Base-by-base conservation (phyloP, 805 yeast species). In the Spathaspora sp. region DNA sequence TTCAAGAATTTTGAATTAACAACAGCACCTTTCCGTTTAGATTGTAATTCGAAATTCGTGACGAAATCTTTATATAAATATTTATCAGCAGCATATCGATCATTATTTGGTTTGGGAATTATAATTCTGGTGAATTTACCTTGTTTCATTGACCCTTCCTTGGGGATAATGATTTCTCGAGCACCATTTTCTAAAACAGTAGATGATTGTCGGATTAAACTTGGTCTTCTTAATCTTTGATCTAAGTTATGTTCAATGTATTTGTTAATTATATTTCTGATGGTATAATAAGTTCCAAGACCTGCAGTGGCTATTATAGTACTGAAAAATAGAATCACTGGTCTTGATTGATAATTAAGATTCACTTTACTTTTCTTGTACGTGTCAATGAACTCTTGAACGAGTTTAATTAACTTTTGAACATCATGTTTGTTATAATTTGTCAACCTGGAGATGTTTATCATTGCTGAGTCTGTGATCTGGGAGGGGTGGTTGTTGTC, bases 1-100 rank as follows among this genome's bases (percentile, higher is more conserved):
- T 82, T 81, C 53, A 89, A 67, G 59, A 90, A 89, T 59, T 79
- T 79, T 23, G 89, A 84, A 61, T 84, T 80, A 51, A 78, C 60
- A 17, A 74, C 54, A 12, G 46, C 46, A 10, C 56, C 54, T 44
- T 52, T 52, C 2, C 38, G 8, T 20, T 20, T 42, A 32, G 44
- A 39, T 47, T 53, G 56, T 20, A 42, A 49, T 46, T 50, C 42
- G 31, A 51, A 55, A 43, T 61, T 64, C 42, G 62, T 63, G 53
- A 64, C 71, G 57, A 74, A 79, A 55, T 72, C 73, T 61, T 80
- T 81, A 59, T 80, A 80, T 18, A 77, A 60, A 51, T 81, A 75
- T 60, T 78, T 77, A 61, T 81, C 85, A 7, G 82, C 81, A 50
- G 82, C 85, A 57, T 78, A 79, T 55, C 63, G 70, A 60, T 80